Percentiles rank a stretch among this genome's conserved stretches.
These are phyloP conservation scores for Akebia trifoliata DNA, from an alignment of 164 flowering plant species.

Conservation along the genomic window DNA sequence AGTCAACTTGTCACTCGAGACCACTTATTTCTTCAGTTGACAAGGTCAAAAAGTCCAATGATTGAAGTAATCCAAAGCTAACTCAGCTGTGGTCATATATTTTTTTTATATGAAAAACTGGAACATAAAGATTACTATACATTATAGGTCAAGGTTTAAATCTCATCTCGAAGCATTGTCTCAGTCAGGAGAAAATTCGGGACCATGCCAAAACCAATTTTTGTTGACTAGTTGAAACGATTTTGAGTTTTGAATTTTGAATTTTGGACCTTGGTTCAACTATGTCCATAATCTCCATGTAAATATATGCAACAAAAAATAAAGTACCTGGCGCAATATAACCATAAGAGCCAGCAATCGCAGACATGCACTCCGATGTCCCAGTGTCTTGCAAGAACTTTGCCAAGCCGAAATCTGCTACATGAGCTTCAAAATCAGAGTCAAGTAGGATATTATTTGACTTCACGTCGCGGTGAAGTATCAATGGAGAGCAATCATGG, in stretches of 20 bases:
- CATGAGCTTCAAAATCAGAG: conserved; percentile 67
- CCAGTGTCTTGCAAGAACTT: conserved; percentile 63
- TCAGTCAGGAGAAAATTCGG: too few relatives aligned
- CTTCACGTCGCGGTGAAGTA: conserved; percentile 72
- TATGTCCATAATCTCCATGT: background rate
- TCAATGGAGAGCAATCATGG: conserved; percentile 73
- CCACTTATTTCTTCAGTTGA: too few relatives aligned
- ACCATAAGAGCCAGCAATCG: conserved; percentile 83
- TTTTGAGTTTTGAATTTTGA: background rate
- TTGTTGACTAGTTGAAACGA: background rate
- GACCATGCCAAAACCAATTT: too few relatives aligned
- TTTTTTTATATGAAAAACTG: too few relatives aligned
- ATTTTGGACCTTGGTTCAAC: background rate
- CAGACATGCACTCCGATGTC: conserved; percentile 72
- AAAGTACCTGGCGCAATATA: conserved; percentile 76
- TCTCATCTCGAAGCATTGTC: too few relatives aligned
- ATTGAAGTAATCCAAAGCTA: too few relatives aligned
- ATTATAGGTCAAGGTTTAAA: too few relatives aligned
- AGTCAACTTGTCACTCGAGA: too few relatives aligned
- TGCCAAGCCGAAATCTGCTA: conserved; percentile 80
- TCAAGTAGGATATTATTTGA: conserved; percentile 69
- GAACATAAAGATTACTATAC: too few relatives aligned
- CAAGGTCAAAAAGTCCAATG: too few relatives aligned
- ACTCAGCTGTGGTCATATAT: too few relatives aligned
- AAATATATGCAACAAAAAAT: background rate